A percentile compares a stretch with the other conserved stretches of the same genome.
Evolutionary conservation across 441 rosid genomes (phyloP).

Genomic region (Jatropha multifida): DNA sequence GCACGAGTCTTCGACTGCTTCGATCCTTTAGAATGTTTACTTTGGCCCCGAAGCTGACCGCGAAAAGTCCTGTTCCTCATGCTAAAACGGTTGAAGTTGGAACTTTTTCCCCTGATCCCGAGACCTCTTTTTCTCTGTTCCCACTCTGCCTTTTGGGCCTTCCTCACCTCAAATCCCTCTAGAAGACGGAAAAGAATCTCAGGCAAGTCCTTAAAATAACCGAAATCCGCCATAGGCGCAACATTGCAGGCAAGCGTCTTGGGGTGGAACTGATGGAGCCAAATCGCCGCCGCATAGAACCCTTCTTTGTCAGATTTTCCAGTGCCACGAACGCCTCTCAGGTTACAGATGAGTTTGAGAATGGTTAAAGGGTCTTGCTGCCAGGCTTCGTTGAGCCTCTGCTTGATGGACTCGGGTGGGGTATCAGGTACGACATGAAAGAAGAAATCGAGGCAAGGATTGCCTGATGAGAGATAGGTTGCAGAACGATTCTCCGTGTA

Average conservation of each 20-base stretch:
- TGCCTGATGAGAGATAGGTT: constrained; percentile 25
- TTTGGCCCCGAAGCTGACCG: neutral
- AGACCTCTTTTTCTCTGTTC: neutral
- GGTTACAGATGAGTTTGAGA: constrained; percentile 27
- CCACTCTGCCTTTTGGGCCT: constrained; percentile 19
- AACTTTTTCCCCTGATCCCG: neutral
- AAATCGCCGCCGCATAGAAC: constrained; percentile 23
- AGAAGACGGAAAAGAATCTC: constrained; percentile 30
- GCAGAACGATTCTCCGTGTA: constrained; percentile 19
- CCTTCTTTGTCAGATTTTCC: constrained; percentile 34
- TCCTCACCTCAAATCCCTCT: constrained; percentile 23
- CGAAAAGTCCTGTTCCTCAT: neutral
- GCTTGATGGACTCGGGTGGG: constrained; percentile 1
- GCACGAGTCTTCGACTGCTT: neutral
- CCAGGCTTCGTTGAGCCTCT: constrained; percentile 21
- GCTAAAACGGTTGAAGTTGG: neutral
- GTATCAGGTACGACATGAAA: constrained; percentile 33
- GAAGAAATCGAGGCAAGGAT: constrained; percentile 35
- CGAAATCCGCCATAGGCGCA: constrained; percentile 17
- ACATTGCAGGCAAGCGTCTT: constrained; percentile 29
- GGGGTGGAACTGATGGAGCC: constrained; percentile 28
- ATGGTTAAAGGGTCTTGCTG: constrained; percentile 25
- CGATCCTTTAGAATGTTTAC: neutral
- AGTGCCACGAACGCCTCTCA: constrained; percentile 31
- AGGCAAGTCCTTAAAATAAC: constrained; percentile 26